Percentiles rank a stretch among this genome's conserved stretches.
Evolutionary conservation across 495 filamentous ascomycete genomes (phyloP).

Genomic region (Penicillium manginii): DNA sequence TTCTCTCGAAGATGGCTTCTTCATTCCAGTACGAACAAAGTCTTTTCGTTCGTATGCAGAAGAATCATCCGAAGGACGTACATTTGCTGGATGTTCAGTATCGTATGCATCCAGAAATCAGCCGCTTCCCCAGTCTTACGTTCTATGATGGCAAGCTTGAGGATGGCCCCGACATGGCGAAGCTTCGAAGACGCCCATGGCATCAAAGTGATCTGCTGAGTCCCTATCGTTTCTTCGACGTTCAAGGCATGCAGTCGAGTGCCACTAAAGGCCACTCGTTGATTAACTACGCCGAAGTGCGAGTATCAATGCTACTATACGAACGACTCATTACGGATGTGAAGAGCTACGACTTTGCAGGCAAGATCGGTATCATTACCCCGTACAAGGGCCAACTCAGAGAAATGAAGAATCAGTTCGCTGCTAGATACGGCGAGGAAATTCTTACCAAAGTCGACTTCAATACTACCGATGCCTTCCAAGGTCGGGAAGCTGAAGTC

Average conservation of each 20-base stretch:
- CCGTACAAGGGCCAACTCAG: conserved; percentile 94
- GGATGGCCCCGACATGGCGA: conserved; percentile 82
- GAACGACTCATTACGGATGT: conserved; percentile 76
- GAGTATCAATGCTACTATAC: conserved; percentile 82
- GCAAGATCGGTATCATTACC: conserved; percentile 94
- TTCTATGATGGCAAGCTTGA: conserved; percentile 90
- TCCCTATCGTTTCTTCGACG: conserved; percentile 97
- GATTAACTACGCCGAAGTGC: conserved; percentile 84
- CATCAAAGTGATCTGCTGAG: conserved; percentile 79
- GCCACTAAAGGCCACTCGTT: conserved; percentile 82
- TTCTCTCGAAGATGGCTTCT: conserved; percentile 89
- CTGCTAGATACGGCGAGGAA: conserved; percentile 66
- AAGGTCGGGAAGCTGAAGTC: conserved; percentile 93
- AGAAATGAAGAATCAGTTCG: conserved; percentile 74
- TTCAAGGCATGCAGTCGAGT: conserved; percentile 81
- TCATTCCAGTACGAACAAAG: conserved; percentile 96
- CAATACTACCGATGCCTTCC: conserved; percentile 98
- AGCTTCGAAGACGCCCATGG: conserved; percentile 77
- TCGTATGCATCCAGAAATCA: conserved; percentile 98
- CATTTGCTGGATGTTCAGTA: conserved; percentile 96
- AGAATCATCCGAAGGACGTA: conserved; percentile 84
- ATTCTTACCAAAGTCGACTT: conserved; percentile 86
- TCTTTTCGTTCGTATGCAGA: conserved; percentile 97
- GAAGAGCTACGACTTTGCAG: conserved; percentile 64
- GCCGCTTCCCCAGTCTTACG: conserved; percentile 79